These are phyloP conservation scores for Coprinopsis sp. DNA, from an alignment of 768 basidiomycete species.

Conservation along the genomic window DNA sequence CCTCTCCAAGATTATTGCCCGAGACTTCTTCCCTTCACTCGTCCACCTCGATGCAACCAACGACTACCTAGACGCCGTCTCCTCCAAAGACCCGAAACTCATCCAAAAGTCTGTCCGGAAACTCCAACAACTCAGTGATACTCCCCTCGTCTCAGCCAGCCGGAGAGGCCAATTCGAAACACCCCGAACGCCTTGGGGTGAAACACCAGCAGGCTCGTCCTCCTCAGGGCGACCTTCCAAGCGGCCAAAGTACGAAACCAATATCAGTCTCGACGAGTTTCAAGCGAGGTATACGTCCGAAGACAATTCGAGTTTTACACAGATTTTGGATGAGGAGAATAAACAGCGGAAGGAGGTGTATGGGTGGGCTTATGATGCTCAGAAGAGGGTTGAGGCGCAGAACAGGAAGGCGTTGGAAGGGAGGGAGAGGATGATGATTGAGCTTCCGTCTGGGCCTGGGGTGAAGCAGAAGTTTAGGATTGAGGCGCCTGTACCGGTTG, in stretches of 20 bases:
- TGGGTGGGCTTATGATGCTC: constrained; percentile 94
- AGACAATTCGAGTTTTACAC: constrained; percentile 95
- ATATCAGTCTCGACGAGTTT: constrained; percentile 76
- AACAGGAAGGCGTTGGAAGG: constrained; percentile 60
- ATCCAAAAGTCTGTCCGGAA: constrained; percentile 72
- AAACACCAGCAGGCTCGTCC: too few relatives aligned
- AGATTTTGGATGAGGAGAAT: constrained; percentile 90
- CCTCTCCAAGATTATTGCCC: constrained; percentile 87
- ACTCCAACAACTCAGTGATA: constrained; percentile 56
- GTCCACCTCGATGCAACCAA: constrained; percentile 87
- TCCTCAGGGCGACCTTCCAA: constrained; percentile 37
- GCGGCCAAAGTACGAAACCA: constrained; percentile 53
- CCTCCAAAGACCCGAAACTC: constrained; percentile 69
- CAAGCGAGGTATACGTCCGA: constrained; percentile 93
- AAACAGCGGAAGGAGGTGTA: constrained; percentile 71
- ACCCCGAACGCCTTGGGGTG: constrained; percentile 65
- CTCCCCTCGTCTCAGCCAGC: constrained; percentile 37
- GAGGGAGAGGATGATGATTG: constrained; percentile 68
- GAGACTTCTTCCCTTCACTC: constrained; percentile 97
- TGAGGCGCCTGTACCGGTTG: constrained; percentile 51
- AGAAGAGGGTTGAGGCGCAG: constrained; percentile 70
- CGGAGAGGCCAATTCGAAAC: constrained; percentile 29
- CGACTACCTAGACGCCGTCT: constrained; percentile 75
- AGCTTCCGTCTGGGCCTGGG: constrained; percentile 55
- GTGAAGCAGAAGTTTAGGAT: constrained; percentile 66